phyloP scores from a whole-genome alignment of 352 stramenopile species.

The Lagenidium giganteum region DNA sequence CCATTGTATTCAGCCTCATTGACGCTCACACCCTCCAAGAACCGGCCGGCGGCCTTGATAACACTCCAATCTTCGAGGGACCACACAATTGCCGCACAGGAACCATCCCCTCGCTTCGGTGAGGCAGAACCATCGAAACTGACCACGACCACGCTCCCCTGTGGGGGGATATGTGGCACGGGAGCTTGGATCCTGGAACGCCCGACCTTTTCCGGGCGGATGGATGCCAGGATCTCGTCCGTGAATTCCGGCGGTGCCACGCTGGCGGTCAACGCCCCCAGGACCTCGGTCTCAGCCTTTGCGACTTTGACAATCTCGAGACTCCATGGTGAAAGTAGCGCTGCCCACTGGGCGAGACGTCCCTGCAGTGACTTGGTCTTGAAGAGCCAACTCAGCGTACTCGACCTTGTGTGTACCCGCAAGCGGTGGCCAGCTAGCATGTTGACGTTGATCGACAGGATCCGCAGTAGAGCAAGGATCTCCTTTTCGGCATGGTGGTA shows the following conservation, averaged over 20 bases:
- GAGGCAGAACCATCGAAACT: constrained; percentile 18
- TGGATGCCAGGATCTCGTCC: background rate
- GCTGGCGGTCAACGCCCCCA: background rate
- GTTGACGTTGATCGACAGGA: background rate
- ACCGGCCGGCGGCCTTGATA: background rate
- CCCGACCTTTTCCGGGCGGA: background rate
- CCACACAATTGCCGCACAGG: constrained; percentile 15
- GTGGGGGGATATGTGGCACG: too few relatives aligned
- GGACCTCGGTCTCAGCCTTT: background rate
- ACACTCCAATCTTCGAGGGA: constrained; percentile 1
- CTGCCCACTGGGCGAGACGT: constrained; percentile 3
- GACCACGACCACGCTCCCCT: too few relatives aligned
- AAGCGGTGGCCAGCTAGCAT: background rate
- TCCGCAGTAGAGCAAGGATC: constrained; percentile 8
- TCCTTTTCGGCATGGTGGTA: constrained; percentile 7
- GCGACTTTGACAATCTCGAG: background rate
- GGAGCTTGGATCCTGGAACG: too few relatives aligned
- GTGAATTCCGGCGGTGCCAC: constrained; percentile 1
- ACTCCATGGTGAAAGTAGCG: constrained; percentile 1
- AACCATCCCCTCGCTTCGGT: constrained; percentile 3
- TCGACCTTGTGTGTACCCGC: constrained; percentile 2
- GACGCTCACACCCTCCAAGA: constrained; percentile 10
- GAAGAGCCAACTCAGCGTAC: constrained; percentile 10
- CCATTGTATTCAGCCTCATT: constrained; percentile 23
- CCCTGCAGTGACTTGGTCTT: constrained; percentile 10